A percentile compares a stretch with the other conserved stretches of the same genome.
Evolutionary conservation across 2,329 filamentous ascomycete species (phyloP).

Genomic region (Trichoderma atrobrunneum): DNA sequence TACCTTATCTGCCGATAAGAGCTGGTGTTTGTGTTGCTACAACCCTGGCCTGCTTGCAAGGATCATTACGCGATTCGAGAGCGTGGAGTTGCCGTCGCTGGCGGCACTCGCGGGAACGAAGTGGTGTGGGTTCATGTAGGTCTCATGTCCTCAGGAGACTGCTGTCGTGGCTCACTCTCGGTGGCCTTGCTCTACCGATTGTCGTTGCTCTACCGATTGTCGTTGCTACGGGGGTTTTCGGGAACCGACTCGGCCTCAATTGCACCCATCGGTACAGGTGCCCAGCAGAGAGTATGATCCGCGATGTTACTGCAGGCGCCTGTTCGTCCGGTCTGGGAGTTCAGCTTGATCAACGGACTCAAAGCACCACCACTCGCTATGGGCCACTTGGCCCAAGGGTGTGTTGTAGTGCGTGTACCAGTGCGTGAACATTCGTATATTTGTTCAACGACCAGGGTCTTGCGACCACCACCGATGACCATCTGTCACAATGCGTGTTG

Average conservation of each 20-base stretch:
- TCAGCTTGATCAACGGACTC: background rate
- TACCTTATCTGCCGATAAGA: slow-evolving; percentile 19
- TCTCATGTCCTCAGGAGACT: slow-evolving; percentile 1
- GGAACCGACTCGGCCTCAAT: background rate
- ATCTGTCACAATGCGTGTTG: background rate
- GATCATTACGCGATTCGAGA: slow-evolving; percentile 7
- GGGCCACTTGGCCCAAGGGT: background rate
- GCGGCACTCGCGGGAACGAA: slow-evolving; percentile 17
- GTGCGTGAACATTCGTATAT: background rate
- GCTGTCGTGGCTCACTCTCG: slow-evolving; percentile 12
- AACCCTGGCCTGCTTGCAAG: slow-evolving; percentile 9
- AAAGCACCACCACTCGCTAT: background rate
- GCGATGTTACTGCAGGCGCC: background rate
- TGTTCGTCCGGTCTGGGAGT: background rate
- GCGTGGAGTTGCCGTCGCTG: slow-evolving; percentile 5
- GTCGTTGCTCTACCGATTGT: background rate
- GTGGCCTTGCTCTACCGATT: background rate
- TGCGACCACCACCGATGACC: background rate
- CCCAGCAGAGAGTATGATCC: background rate
- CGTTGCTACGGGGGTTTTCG: slow-evolving; percentile 4
- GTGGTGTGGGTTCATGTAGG: slow-evolving; percentile 1
- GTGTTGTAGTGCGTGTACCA: background rate
- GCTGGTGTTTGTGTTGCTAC: slow-evolving; percentile 7
- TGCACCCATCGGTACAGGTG: background rate
- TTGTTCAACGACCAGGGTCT: background rate